Percentiles rank a stretch among this genome's conserved stretches.
Conservation (phyloP, 2,329 filamentous ascomycete species). For the Didymella keratinophila region DNA sequence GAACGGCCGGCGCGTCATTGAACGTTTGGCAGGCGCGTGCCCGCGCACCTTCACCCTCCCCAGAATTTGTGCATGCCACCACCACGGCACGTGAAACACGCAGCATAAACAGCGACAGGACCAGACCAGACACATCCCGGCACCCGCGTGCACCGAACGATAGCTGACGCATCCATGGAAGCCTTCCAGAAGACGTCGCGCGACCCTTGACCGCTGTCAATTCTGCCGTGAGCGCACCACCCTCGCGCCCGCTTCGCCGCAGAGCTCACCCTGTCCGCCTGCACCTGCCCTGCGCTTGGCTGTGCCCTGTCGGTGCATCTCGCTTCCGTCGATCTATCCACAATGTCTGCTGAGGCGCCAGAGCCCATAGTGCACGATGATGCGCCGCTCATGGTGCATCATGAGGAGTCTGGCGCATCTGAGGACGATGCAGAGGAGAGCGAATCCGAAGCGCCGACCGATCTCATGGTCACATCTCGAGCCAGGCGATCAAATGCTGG, state of each 20-base stretch:
- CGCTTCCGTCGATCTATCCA: constrained; percentile 1
- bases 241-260: constrained; percentile 32
- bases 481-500: constrained; percentile 51
- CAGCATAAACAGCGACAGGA: constrained; percentile 9
- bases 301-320: neutral
- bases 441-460: constrained; percentile 40
- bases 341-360: constrained; percentile 26
- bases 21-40: constrained; percentile 4
- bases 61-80: constrained; percentile 1
- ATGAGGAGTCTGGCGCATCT: constrained; percentile 27
- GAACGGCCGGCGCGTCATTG: constrained; percentile 27
- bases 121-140: constrained; percentile 9
- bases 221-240: constrained; percentile 16
- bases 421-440: constrained; percentile 30
- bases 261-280: constrained; percentile 13
- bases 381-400: constrained; percentile 24
- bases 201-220: constrained; percentile 32
- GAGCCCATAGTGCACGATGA: constrained; percentile 23
- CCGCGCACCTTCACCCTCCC: constrained; percentile 8
- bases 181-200: constrained; percentile 38
- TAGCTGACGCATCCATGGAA: constrained; percentile 31
- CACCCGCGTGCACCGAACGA: constrained; percentile 23
- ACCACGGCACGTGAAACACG: constrained; percentile 37
- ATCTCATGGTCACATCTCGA: constrained; percentile 51
- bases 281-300: neutral